Evolutionary conservation across 148 eudicot genomes (phyloP).

Genomic region (Rhododendron henanense): DNA sequence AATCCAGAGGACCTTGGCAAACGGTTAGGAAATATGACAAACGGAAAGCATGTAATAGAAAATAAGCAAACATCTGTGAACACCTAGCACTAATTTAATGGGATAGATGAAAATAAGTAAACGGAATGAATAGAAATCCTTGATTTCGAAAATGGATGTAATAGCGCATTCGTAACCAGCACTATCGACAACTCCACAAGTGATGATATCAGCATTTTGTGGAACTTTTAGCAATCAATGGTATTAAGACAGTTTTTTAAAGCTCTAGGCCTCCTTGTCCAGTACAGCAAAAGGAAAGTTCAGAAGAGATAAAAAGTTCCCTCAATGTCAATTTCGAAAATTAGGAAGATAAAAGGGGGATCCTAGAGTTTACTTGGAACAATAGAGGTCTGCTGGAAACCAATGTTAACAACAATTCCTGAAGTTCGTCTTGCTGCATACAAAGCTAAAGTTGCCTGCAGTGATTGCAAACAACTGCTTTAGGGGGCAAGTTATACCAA

Average conservation of each 20-base stretch:
- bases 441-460: conserved; percentile 82
- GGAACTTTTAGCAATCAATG: conserved; percentile 1
- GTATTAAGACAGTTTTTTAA: background rate
- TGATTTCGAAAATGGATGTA: background rate
- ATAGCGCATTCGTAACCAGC: background rate
- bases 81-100: background rate
- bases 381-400: conserved; percentile 78
- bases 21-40: background rate
- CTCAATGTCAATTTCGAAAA: background rate
- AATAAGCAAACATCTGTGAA: background rate
- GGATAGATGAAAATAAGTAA: background rate
- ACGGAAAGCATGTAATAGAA: background rate
- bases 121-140: background rate
- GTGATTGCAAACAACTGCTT: conserved; percentile 10
- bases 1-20: conserved; percentile 6
- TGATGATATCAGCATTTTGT: background rate
- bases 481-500: conserved; percentile 9
- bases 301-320: background rate
- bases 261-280: no score
- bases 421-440: conserved; percentile 81
- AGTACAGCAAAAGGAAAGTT: background rate
- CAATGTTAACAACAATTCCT: conserved; percentile 91
- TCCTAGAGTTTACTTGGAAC: conserved; percentile 68
- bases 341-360: background rate
- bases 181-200: background rate